Percentiles rank a stretch among this genome's conserved stretches.
These are phyloP conservation scores for Gypsophila paniculata DNA, from an alignment of 179 eudicot species.

Conservation along the genomic window DNA sequence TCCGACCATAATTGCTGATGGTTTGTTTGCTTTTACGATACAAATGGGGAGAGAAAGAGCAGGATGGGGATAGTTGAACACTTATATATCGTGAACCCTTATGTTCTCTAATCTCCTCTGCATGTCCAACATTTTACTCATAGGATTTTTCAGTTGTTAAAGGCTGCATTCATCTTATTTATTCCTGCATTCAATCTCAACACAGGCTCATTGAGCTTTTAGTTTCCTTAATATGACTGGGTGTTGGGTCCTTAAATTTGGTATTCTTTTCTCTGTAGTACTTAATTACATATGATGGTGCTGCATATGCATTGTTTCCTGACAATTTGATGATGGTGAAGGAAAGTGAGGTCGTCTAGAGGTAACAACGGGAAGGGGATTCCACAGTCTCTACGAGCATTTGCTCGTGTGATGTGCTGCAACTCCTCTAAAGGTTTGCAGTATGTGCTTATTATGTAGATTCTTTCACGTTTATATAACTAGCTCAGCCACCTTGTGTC, in stretches of 20 bases:
- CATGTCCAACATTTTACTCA: not conserved
- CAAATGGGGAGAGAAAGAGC: not conserved
- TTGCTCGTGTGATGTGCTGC: constrained; percentile 63
- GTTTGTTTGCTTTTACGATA: not conserved
- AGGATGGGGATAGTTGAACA: not conserved
- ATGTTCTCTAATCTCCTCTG: not conserved
- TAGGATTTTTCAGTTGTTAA: not conserved
- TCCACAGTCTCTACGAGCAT: constrained; percentile 80
- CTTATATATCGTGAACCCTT: not conserved
- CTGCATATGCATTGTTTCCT: not conserved
- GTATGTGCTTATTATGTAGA: not conserved
- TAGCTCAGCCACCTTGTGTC: not conserved
- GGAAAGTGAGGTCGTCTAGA: constrained; percentile 51
- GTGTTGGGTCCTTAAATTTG: no score
- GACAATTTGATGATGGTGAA: constrained; percentile 19
- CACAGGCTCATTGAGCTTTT: no score
- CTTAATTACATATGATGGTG: no score
- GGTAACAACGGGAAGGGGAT: constrained; percentile 76
- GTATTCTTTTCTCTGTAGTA: no score
- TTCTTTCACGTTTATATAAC: not conserved
- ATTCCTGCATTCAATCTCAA: no score
- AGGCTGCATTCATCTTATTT: no score
- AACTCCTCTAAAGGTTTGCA: constrained; percentile 56
- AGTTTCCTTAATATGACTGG: no score
- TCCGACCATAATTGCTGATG: not conserved